A percentile compares a stretch with the other conserved stretches of the same genome.
phyloP scores from a whole-genome alignment of 2,329 filamentous ascomycete species.

The Ceratocystis huliohia region DNA sequence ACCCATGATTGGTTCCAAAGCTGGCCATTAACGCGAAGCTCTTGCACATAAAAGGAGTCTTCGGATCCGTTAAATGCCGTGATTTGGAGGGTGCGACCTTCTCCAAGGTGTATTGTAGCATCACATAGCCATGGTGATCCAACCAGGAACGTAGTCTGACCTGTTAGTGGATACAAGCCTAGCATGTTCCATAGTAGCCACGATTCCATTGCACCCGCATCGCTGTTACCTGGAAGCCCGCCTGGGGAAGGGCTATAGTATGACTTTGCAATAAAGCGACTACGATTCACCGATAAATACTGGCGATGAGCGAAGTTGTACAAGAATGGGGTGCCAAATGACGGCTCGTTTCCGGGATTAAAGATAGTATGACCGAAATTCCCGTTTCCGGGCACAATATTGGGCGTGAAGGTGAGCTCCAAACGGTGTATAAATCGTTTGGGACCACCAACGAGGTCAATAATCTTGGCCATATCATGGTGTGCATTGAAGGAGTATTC shows the following conservation, averaged over 20 bases:
- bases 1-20: conserved; percentile 53
- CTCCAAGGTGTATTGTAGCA: conserved; percentile 46
- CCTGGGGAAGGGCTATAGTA: conserved; percentile 43
- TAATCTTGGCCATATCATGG: conserved; percentile 47
- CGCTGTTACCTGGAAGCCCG: conserved; percentile 57
- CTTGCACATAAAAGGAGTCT: conserved; percentile 50
- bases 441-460: conserved; percentile 43
- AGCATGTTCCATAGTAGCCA: conserved; percentile 59
- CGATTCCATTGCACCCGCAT: conserved; percentile 60
- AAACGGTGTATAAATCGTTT: conserved; percentile 44
- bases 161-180: conserved; percentile 54
- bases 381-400: conserved; percentile 32
- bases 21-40: conserved; percentile 50
- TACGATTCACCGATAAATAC: conserved; percentile 46
- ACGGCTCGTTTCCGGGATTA: conserved; percentile 55
- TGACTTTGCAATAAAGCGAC: conserved; percentile 44
- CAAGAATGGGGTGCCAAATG: conserved; percentile 54
- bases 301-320: conserved; percentile 56
- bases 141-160: conserved; percentile 55
- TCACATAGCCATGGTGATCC: conserved; percentile 50
- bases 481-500: conserved; percentile 61
- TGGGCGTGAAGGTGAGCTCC: conserved; percentile 46
- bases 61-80: conserved; percentile 30
- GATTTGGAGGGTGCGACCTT: conserved; percentile 41
- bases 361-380: conserved; percentile 45